Percentiles rank a stretch among this genome's conserved stretches.
Evolutionary conservation across 495 filamentous ascomycete species (phyloP).

Genomic region (Penicillium canescens): DNA sequence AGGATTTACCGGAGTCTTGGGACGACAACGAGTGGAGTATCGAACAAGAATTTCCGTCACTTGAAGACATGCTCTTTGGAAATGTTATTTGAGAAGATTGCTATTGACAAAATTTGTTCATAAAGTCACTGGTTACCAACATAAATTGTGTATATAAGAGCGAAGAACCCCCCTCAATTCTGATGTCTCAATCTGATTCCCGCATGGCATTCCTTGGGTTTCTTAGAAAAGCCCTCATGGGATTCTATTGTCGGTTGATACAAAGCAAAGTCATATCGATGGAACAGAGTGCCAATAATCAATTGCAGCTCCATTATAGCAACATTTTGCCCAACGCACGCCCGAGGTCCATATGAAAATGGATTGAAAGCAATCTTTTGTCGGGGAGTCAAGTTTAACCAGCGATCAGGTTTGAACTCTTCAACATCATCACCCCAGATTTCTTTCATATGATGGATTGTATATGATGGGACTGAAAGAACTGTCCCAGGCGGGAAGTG

Average conservation of each 20-base stretch:
- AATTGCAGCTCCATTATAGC: slow-evolving; percentile 83
- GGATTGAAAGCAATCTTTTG: slow-evolving; percentile 75
- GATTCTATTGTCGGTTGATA: slow-evolving; percentile 63
- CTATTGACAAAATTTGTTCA: too few relatives aligned
- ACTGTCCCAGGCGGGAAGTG: slow-evolving; percentile 68
- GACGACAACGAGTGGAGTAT: slow-evolving; percentile 5
- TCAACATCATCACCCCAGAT: slow-evolving; percentile 75
- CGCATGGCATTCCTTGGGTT: slow-evolving; percentile 68
- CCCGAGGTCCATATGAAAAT: slow-evolving; percentile 70
- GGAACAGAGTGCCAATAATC: slow-evolving; percentile 68
- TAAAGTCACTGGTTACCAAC: too few relatives aligned
- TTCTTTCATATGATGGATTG: slow-evolving; percentile 69
- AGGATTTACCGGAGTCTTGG: slow-evolving; percentile 7
- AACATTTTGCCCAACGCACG: slow-evolving; percentile 75
- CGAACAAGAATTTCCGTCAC: slow-evolving; percentile 18
- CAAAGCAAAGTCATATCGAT: slow-evolving; percentile 66
- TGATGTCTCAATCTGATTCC: slow-evolving; percentile 53
- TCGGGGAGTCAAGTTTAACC: slow-evolving; percentile 53
- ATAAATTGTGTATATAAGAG: too few relatives aligned
- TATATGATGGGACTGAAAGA: slow-evolving; percentile 74
- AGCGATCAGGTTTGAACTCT: slow-evolving; percentile 75
- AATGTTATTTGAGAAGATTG: neutral
- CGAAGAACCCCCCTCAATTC: too few relatives aligned
- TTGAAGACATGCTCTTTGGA: slow-evolving; percentile 22
- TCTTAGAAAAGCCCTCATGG: slow-evolving; percentile 77